A percentile compares a stretch with the other conserved stretches of the same genome.
These are phyloP conservation scores for Setaria viridis DNA, from an alignment of 202 grass and related monocot genomes.

Conservation along the genomic window DNA sequence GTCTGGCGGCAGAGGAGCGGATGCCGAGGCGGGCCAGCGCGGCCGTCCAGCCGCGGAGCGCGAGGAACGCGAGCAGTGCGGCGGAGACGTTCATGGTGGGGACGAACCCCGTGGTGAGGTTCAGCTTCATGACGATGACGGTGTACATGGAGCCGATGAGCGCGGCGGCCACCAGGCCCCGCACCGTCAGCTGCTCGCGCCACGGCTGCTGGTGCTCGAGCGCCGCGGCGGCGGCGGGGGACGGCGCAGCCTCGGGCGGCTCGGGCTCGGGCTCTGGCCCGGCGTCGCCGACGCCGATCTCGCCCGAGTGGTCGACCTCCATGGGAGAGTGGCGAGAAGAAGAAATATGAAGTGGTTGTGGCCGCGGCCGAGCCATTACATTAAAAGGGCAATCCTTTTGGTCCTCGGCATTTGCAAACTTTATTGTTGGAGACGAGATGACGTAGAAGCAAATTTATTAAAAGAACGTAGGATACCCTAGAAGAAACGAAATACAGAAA, in stretches of 20 bases:
- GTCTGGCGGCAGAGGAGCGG: background rate
- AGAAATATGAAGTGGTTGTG: background rate
- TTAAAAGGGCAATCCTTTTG: background rate
- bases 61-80: slow-evolving; percentile 76
- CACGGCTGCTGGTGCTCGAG: slow-evolving; percentile 20
- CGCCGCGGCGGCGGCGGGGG: background rate
- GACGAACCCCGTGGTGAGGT: slow-evolving; percentile 72
- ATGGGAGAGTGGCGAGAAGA: background rate
- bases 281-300: slow-evolving; percentile 15
- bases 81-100: slow-evolving; percentile 84
- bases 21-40: slow-evolving; percentile 27
- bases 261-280: background rate
- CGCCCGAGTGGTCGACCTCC: background rate
- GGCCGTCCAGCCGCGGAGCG: slow-evolving; percentile 69
- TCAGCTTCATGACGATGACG: slow-evolving; percentile 59
- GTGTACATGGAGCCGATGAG: slow-evolving; percentile 58
- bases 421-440: background rate
- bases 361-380: background rate
- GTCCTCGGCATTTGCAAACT: background rate
- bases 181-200: slow-evolving; percentile 36
- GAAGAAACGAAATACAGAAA: no score
- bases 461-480: no score
- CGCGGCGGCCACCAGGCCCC: slow-evolving; percentile 39
- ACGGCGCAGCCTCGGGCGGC: background rate
- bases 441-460: background rate